Evolutionary conservation across 306 rosid species (phyloP).

Genomic region (Lagenaria siceraria): DNA sequence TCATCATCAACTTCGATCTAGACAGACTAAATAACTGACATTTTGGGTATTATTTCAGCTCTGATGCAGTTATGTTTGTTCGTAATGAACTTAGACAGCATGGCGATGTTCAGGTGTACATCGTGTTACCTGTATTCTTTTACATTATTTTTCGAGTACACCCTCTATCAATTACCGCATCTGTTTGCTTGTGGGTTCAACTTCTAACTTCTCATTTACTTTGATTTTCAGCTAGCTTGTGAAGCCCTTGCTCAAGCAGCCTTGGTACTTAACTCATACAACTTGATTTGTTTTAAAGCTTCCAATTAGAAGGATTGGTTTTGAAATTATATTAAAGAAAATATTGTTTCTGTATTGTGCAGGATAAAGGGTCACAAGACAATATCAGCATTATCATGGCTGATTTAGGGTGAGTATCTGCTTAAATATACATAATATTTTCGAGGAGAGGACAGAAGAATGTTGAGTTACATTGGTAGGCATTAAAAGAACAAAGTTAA

Average conservation of each 20-base stretch:
- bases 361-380: constrained; percentile 81
- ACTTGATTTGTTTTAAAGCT: neutral
- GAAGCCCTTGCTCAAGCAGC: constrained; percentile 89
- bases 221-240: constrained; percentile 55
- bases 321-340: neutral
- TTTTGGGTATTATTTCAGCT: constrained; percentile 48
- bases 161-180: neutral
- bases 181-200: neutral
- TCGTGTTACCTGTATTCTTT: neutral
- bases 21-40: neutral
- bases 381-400: constrained; percentile 88
- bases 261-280: constrained; percentile 30
- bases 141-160: neutral
- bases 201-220: neutral
- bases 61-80: constrained; percentile 73
- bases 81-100: constrained; percentile 67
- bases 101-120: constrained; percentile 80
- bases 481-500: neutral
- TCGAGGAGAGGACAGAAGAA: neutral
- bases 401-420: constrained; percentile 63
- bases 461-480: neutral
- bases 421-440: neutral
- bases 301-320: neutral
- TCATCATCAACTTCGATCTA: neutral
- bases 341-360: constrained; percentile 8